These are phyloP conservation scores for Colletotrichum endophyticum DNA, from an alignment of 2,329 filamentous ascomycete genomes.

Conservation along the genomic window DNA sequence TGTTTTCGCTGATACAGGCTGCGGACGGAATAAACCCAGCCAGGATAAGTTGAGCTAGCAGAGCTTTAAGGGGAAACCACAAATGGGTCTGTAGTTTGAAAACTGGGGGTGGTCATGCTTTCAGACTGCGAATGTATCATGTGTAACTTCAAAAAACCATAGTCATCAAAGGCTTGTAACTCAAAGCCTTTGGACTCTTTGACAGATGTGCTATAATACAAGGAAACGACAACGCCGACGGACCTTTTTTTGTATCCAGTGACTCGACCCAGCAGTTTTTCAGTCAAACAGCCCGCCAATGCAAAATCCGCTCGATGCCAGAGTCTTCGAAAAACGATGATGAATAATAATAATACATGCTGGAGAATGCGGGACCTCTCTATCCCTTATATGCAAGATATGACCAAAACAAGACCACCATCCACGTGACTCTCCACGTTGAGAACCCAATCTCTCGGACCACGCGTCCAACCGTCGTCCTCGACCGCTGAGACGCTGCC, in stretches of 20 bases:
- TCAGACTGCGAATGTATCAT: not conserved
- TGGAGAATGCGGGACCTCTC: slow-evolving; percentile 7
- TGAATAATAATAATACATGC: slow-evolving; percentile 6
- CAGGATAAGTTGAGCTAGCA: too few relatives aligned
- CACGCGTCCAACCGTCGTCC: slow-evolving; percentile 50
- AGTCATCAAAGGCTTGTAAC: not conserved
- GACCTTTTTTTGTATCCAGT: not conserved
- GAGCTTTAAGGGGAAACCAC: too few relatives aligned
- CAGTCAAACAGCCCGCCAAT: slow-evolving; percentile 2
- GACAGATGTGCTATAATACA: not conserved
- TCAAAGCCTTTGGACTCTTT: not conserved
- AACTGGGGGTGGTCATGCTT: not conserved
- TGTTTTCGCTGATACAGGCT: too few relatives aligned
- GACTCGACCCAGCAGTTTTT: not conserved
- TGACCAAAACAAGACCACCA: slow-evolving; percentile 68
- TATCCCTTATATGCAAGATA: slow-evolving; percentile 71
- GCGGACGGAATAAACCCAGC: too few relatives aligned
- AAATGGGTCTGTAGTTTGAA: too few relatives aligned
- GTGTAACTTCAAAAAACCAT: not conserved
- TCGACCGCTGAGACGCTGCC: slow-evolving; percentile 29
- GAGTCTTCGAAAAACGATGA: not conserved
- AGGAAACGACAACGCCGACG: not conserved
- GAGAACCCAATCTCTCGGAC: slow-evolving; percentile 66
- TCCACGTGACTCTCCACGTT: slow-evolving; percentile 66
- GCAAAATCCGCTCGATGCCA: slow-evolving; percentile 10